Evolutionary conservation across 768 basidiomycete genomes (phyloP), one percentile per base, ranked within the genome.

Genomic region (Suillus weaverae): DNA sequence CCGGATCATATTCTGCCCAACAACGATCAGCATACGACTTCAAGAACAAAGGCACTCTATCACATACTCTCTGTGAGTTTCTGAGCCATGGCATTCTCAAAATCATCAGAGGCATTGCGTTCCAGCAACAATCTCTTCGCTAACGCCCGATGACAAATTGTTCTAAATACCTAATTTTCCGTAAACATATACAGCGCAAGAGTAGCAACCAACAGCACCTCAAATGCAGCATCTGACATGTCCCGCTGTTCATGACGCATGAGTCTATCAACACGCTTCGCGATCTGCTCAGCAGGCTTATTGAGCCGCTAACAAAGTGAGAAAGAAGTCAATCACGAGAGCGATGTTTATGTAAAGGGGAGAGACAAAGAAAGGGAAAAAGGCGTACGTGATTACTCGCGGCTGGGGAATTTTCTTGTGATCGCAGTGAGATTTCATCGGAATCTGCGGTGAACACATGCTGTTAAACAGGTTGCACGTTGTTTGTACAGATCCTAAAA

Each of bases 251-350:
- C 96, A 64, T 86, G 87, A 50, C 95, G 85, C 90, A 99, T 90
- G 30, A 89, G 85, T 55, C 82, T 84, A 76, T 99, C 96, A 55
- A 99, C 81, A 74, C 94, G 86, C 73, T 91, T 94, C 18, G 97
- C 97, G 62, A 96, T 90, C 86, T 95, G 89, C 76, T 96, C 95
- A 0, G 95, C 94, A 7, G 94, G 94, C 71, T 92, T 95, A 72
- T 87, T 89, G 35, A 87, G 83, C 48, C 90, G 85, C 2, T 26
- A 26, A 26, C 26, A 26, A 26, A 1, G 1, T 26, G 26, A 26
- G 26, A 26, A 26, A 26, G 26, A 26, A 26, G 26, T 26, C 26
- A 26, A 26, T 26, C 26, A 26, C 26, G 26, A 26, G 26, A 26
- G 26, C 2, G 26, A 26, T 26, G 26, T 26, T 26, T 26, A n/a